Evolutionary conservation across 768 basidiomycete species (phyloP).

Genomic region (Calvatia gigantea): DNA sequence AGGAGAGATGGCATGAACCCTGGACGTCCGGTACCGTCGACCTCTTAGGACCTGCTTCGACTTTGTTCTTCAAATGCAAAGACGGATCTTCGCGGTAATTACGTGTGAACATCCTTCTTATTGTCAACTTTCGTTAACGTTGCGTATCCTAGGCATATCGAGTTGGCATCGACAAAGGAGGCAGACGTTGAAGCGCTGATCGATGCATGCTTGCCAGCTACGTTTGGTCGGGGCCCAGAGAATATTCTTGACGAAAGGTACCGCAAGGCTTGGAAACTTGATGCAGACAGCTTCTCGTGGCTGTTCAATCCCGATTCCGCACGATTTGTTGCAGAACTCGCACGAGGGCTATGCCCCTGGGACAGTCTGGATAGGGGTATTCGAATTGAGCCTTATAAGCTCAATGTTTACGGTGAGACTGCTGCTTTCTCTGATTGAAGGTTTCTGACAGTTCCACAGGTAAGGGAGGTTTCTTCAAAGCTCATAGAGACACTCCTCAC

Average conservation of each 20-base stretch:
- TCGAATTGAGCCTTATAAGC: conserved; percentile 29
- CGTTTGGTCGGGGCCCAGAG: conserved; percentile 21
- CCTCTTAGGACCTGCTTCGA: not conserved
- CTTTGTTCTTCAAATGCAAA: not conserved
- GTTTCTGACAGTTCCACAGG: conserved; percentile 19
- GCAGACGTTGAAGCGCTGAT: conserved; percentile 13
- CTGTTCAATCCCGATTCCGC: conserved; percentile 18
- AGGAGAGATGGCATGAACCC: conserved; percentile 1
- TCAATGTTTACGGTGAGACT: conserved; percentile 33
- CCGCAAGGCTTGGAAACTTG: conserved; percentile 24
- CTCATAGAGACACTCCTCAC: conserved; percentile 47
- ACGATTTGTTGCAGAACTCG: conserved; percentile 6
- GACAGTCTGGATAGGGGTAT: conserved; percentile 14
- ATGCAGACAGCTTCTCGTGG: conserved; percentile 16
- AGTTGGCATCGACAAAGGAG: not conserved
- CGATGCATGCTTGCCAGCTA: conserved; percentile 20
- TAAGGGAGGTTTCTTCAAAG: conserved; percentile 44
- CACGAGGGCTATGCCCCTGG: conserved; percentile 16
- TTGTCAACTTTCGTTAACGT: not conserved
- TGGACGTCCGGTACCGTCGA: conserved; percentile 1
- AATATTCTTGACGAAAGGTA: conserved; percentile 25
- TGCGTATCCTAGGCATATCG: not conserved
- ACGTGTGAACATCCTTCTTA: not conserved
- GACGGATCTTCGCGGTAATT: not conserved
- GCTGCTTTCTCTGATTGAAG: not conserved